Base-by-base conservation (phyloP, 1,284 basidiomycete genomes). In the Caloboletus inedulis region DNA sequence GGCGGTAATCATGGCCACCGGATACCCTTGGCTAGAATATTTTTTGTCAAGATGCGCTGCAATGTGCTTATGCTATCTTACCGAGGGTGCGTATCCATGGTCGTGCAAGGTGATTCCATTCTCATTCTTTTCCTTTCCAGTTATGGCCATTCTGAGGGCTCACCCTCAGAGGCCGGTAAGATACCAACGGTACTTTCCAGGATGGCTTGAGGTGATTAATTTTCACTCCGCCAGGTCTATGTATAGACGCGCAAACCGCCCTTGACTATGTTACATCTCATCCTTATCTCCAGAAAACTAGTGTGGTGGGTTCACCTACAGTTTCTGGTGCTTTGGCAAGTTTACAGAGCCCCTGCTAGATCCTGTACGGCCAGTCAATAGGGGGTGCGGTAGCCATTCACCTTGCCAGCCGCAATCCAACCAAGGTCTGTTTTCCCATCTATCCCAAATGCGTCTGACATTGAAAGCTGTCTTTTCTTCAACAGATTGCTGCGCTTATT, bases 381-480 rank as follows among this genome's bases (percentile, higher is more conserved):
- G 96, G 96, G 14, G 95, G 95, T n/a, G 95, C 95, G 0, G 94
- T 98, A 2, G 81, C 90, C 13, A 89, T 98, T 47, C 88, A 95
- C 68, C 84, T 97, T 5, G 91, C 91, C 0, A 87, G 85, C 51
- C 80, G 82, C 35, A 95, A 95, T 65, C 82, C 89, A 0, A 72
- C 78, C 27, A 80, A 84, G 61, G 89, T 89, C 52, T 44, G 71
- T 67, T 42, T 48, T 37, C 5, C 25, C 23, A 23, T 42, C 48
- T 18, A 23, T 31, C 7, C n/a, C 13, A 10, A 23, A 7, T 10
- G 13, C 10, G 4, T 27, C 16, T 30, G 13, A 35, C 3, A 14
- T 30, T 19, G 3, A 39, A 19, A 7, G 12, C 10, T 1, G 3
- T 14, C 13, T 19, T 25, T 46, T 23, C 43, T 49, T 48, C n/a